Percentiles rank a stretch among this genome's conserved stretches.
Conservation (phyloP, 73 alveolate genomes). For the Tetrahymena malaccensis region DNA sequence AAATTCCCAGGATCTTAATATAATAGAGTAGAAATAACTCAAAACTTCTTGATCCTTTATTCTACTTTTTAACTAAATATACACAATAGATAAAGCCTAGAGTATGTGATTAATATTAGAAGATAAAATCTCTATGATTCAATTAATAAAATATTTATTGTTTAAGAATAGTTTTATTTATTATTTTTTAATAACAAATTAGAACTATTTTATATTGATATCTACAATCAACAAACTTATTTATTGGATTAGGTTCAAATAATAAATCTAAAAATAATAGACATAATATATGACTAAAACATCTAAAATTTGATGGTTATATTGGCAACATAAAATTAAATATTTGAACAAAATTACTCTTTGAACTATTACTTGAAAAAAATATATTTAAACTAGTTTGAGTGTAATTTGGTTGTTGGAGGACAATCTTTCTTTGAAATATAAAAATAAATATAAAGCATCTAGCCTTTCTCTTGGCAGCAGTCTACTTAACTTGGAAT, state of each 20-base stretch:
- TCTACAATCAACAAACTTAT: background rate
- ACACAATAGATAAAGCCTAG: background rate
- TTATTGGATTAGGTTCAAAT: background rate
- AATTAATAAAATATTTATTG: background rate
- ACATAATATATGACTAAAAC: too few relatives aligned
- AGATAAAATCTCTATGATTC: background rate
- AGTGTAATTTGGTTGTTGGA: background rate
- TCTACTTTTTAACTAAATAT: background rate
- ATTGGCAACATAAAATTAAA: background rate
- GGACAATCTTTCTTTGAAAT: background rate
- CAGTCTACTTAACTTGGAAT: background rate
- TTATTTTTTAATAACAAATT: background rate
- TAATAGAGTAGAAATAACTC: background rate
- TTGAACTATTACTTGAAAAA: background rate
- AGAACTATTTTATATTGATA: background rate
- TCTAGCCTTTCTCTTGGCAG: background rate
- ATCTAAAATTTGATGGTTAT: background rate
- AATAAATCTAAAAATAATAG: background rate
- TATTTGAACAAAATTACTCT: background rate
- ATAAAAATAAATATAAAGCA: background rate
- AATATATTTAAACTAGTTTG: background rate
- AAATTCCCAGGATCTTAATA: background rate
- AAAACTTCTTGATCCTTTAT: background rate
- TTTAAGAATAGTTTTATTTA: background rate
- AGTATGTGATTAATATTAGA: background rate